Conservation (phyloP, 2,329 filamentous ascomycete genomes). For the Penicillium palitans region DNA sequence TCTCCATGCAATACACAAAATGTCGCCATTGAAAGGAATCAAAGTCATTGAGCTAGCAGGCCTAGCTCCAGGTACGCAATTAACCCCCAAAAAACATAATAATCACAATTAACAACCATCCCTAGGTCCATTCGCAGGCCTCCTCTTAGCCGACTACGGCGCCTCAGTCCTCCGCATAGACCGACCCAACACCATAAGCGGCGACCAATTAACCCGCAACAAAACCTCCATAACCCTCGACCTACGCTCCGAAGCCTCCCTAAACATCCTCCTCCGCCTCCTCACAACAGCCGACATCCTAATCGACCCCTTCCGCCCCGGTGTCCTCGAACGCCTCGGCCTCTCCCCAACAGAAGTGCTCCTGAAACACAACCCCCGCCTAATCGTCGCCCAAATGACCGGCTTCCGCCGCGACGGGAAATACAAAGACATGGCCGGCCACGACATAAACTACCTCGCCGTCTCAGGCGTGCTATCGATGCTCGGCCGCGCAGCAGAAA, state of each 20-base stretch:
- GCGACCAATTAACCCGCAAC: slow-evolving; percentile 74
- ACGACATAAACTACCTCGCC: slow-evolving; percentile 95
- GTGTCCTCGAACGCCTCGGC: slow-evolving; percentile 81
- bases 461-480: slow-evolving; percentile 77
- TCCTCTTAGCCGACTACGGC: slow-evolving; percentile 86
- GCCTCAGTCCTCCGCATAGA: slow-evolving; percentile 87
- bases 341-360: slow-evolving; percentile 70
- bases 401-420: slow-evolving; percentile 85
- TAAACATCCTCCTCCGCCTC: slow-evolving; percentile 66
- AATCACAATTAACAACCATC: slow-evolving; percentile 7
- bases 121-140: slow-evolving; percentile 79
- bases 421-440: slow-evolving; percentile 85
- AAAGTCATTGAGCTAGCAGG: slow-evolving; percentile 68
- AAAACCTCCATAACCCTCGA: slow-evolving; percentile 80
- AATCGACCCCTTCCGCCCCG: slow-evolving; percentile 91
- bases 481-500: slow-evolving; percentile 68
- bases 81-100: background rate
- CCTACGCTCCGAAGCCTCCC: slow-evolving; percentile 67
- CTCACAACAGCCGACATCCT: slow-evolving; percentile 69
- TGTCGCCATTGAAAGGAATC: slow-evolving; percentile 52
- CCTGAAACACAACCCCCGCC: slow-evolving; percentile 65
- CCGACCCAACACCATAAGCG: slow-evolving; percentile 55
- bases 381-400: slow-evolving; percentile 84
- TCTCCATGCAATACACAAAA: slow-evolving; percentile 4
- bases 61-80: slow-evolving; percentile 59